Base-by-base conservation (phyloP, 2,329 filamentous ascomycete genomes). In the Colletotrichum tofieldiae region DNA sequence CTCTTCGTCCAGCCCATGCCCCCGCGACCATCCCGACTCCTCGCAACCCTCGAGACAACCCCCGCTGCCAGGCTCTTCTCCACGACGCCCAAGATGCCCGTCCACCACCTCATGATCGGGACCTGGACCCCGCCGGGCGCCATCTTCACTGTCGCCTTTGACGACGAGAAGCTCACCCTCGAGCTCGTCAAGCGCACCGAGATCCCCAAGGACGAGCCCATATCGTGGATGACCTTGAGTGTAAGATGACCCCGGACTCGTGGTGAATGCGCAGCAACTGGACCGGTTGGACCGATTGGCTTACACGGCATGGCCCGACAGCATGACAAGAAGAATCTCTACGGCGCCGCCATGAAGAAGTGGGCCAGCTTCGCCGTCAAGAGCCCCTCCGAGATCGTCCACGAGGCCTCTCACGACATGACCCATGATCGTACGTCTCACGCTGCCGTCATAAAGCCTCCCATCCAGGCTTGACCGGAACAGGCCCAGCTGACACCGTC, bases 161-260 rank as follows among this genome's bases (percentile, higher is more conserved):
- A 97, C 83, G 94, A 96, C 76, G 93, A 95, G 82, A 90, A 90
- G 49, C 85, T 95, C 75, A 92, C 91, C 8, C 84, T 97, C 73
- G 89, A 92, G 76, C 83, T 96, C 78, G 84, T 97, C 79, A 95
- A 96, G 85, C 91, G 92, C 77, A 96, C 94, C 1, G 90, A 91
- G 71, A 96, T 97, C 68, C 92, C 94, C 5, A 83, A 93, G 64
- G 93, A 96, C 75, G 94, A 97, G 83, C 93, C 94, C 9, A 96
- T 97, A 76, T 97, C 94, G 72, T 97, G 94, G 94, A 96, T 97
- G 93, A 92, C 94, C 20, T 96, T 97, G 78, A 93, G 94, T 81
- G 93, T 94, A 85, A 84, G 92, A 78, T 39, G 52, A 52, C 8
- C 29, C 35, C 6, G 2, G 52, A 49, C 35, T 47, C 20, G 20